Percentiles rank a stretch among this genome's conserved stretches.
phyloP scores from a whole-genome alignment of 2,329 filamentous ascomycete species.

The Fusarium palustre region DNA sequence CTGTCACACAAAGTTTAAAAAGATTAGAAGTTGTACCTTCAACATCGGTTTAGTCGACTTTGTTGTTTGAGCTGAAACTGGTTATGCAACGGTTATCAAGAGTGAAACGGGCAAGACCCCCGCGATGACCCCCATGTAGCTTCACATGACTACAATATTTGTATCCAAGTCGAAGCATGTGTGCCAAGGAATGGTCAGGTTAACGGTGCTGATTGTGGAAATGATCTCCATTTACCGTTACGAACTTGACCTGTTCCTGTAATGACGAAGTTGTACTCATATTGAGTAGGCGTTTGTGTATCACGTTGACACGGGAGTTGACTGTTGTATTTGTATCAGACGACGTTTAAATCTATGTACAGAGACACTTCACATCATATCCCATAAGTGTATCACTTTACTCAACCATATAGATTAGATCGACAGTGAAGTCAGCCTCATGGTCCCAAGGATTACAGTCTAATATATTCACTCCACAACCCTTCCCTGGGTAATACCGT shows the following conservation, averaged over 20 bases:
- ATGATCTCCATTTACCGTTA: slow-evolving; percentile 3
- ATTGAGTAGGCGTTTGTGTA: neutral
- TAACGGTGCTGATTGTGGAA: slow-evolving; percentile 16
- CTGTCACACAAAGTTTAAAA: neutral
- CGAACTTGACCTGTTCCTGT: neutral
- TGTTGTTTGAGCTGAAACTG: slow-evolving; percentile 19
- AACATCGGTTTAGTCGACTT: neutral
- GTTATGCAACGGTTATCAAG: slow-evolving; percentile 2
- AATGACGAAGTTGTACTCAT: neutral
- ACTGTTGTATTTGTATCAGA: neutral
- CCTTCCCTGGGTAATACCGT: neutral
- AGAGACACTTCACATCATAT: neutral
- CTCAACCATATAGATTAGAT: neutral
- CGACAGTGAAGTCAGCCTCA: neutral
- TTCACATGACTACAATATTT: slow-evolving; percentile 16
- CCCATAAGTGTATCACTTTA: neutral
- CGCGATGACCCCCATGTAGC: neutral
- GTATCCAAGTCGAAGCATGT: neutral
- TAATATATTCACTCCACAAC: neutral
- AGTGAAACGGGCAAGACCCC: slow-evolving; percentile 2
- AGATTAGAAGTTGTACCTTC: neutral
- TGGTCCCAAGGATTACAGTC: neutral
- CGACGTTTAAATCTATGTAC: neutral
- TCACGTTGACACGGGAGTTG: neutral
- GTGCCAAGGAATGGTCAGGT: slow-evolving; percentile 1